These are phyloP conservation scores for Baudoinia panamericana DNA, from an alignment of 495 filamentous ascomycete genomes.

Conservation along the genomic window DNA sequence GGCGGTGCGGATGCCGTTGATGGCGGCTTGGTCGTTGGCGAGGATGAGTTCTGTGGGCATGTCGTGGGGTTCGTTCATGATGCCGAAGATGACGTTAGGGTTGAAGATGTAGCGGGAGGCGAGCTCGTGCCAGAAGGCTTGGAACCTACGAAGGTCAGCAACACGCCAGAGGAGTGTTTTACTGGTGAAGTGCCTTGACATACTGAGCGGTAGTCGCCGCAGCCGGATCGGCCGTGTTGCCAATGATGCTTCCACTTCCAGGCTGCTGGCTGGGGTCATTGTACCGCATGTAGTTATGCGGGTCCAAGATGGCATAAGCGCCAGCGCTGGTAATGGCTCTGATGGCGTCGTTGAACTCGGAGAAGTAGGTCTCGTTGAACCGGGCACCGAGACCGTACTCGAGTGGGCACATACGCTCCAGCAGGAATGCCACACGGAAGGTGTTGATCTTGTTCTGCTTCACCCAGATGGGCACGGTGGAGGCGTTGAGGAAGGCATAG, in stretches of 20 bases:
- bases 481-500: slow-evolving; percentile 23
- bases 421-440: slow-evolving; percentile 22
- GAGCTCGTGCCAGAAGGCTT: slow-evolving; percentile 22
- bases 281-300: slow-evolving; percentile 28
- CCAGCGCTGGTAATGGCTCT: slow-evolving; percentile 21
- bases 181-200: no score
- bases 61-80: slow-evolving; percentile 26
- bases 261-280: slow-evolving; percentile 24
- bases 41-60: slow-evolving; percentile 23
- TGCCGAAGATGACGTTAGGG: slow-evolving; percentile 23
- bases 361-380: slow-evolving; percentile 26
- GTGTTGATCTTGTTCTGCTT: slow-evolving; percentile 17
- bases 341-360: slow-evolving; percentile 19
- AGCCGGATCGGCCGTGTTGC: slow-evolving; percentile 20
- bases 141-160: no score
- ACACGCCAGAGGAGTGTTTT: no score
- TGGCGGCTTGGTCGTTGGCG: slow-evolving; percentile 20
- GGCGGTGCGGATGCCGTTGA: slow-evolving; percentile 20
- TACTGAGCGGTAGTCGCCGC: slow-evolving; percentile 19
- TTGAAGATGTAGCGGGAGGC: slow-evolving; percentile 19
- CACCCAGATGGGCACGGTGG: slow-evolving; percentile 19
- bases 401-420: slow-evolving; percentile 25
- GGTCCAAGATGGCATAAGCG: slow-evolving; percentile 23
- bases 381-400: slow-evolving; percentile 19
- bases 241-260: slow-evolving; percentile 20